phyloP scores from a whole-genome alignment of 768 basidiomycete genomes.

The Hydnum rufescens region DNA sequence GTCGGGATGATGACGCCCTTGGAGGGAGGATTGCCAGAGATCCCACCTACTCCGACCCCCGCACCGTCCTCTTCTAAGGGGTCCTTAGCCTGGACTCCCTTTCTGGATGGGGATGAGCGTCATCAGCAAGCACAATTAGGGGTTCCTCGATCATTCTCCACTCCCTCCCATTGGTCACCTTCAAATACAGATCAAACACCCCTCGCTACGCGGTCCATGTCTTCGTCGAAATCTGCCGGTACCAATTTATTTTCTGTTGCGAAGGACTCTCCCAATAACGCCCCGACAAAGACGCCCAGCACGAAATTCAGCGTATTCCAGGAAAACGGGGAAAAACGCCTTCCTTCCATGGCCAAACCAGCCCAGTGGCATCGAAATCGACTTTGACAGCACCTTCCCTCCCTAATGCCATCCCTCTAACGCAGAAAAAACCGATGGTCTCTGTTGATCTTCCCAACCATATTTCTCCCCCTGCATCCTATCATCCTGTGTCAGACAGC shows the following conservation, averaged over 20 bases:
- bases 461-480: no score
- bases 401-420: no score
- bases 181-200: not conserved
- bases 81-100: no score
- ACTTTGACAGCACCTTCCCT: no score
- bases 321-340: conserved; percentile 8
- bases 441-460: no score
- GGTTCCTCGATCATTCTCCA: not conserved
- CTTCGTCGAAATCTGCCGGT: not conserved
- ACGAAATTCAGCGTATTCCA: conserved; percentile 8
- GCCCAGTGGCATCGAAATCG: no score
- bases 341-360: not conserved
- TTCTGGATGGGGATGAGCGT: not conserved
- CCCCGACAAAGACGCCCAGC: conserved; percentile 13
- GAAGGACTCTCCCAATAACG: not conserved
- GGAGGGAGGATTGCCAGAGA: not conserved
- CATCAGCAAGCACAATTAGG: not conserved
- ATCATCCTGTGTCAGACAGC: no score
- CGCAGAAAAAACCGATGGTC: no score
- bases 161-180: not conserved
- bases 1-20: no score
- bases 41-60: not conserved
- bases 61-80: not conserved
- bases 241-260: not conserved
- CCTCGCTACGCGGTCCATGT: not conserved